Evolutionary conservation across 1,139 yeast species (phyloP), one percentile per base, ranked within the genome.

Genomic region (Pichia sp.): DNA sequence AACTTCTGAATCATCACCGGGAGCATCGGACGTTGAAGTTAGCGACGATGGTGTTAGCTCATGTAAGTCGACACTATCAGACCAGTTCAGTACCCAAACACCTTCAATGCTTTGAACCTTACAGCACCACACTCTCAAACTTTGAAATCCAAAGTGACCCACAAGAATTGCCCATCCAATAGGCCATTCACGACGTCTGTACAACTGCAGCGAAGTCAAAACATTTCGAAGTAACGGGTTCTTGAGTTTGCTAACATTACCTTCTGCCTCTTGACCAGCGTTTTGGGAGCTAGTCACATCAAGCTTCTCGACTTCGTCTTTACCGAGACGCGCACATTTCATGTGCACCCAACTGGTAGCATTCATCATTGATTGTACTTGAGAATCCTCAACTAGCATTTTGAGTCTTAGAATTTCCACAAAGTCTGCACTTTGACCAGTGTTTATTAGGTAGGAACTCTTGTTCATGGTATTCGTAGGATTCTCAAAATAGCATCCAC

Each of bases 311-410:
- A 46, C 33, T 44, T 60, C 49, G 22, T 48, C 38, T 31, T 30
- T 32, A 8, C 34, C 35, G 28, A 80, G 50, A 39, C 61, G 66
- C 23, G 78, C 68, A 16, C 76, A 69, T 31, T 71, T 75, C 45
- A 75, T 74, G 29, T 67, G 63, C 15, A 77, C 67, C 88, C 88
- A 81, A 30, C 77, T 83, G 0, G 82, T 73, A 5, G 82, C 77
- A 28, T 67, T 64, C 46, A 78, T 63, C 59, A 74, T 70, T 32
- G 70, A 69, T 27, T 69, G 62, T 22, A 80, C 56, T 29, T 76
- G 74, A 24, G 66, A 65, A 17, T 69, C 64, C 39, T 72, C 72
- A 19, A 74, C 72, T 33, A 74, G 77, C 35, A 79, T 55, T 46
- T 75, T 71, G 34, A 79, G 52, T 30, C 61, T 67, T 9, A 68